These are phyloP conservation scores for Verticillium zaregamsianum DNA, from an alignment of 2,329 filamentous ascomycete species.

Conservation along the genomic window DNA sequence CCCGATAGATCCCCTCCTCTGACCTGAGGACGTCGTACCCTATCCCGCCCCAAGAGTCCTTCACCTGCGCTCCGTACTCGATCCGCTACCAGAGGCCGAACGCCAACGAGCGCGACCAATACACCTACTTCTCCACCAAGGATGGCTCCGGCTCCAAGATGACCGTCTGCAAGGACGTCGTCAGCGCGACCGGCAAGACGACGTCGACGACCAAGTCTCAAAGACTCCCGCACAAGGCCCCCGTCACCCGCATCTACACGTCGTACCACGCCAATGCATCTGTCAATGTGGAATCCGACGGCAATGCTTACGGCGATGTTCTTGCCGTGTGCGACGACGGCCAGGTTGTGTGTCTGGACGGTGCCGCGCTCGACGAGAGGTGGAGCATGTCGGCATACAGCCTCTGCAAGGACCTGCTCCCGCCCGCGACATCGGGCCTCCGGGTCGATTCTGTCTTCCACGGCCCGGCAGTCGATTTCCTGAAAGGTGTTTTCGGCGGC, in stretches of 20 bases:
- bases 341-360: slow-evolving; percentile 55
- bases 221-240: slow-evolving; percentile 21
- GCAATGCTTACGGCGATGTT: slow-evolving; percentile 28
- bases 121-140: slow-evolving; percentile 56
- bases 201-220: slow-evolving; percentile 44
- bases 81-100: slow-evolving; percentile 46
- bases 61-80: slow-evolving; percentile 59
- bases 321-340: slow-evolving; percentile 58
- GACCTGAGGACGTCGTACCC: slow-evolving; percentile 63
- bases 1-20: slow-evolving; percentile 51
- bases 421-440: slow-evolving; percentile 27
- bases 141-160: slow-evolving; percentile 45
- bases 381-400: slow-evolving; percentile 42
- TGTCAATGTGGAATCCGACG: not conserved
- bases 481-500: slow-evolving; percentile 52
- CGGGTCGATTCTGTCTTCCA: slow-evolving; percentile 47
- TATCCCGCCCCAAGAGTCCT: slow-evolving; percentile 59
- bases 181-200: slow-evolving; percentile 46
- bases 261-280: slow-evolving; percentile 16
- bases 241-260: slow-evolving; percentile 39
- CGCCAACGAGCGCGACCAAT: slow-evolving; percentile 46
- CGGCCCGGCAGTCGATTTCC: slow-evolving; percentile 41
- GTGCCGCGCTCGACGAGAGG: slow-evolving; percentile 44
- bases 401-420: slow-evolving; percentile 35
- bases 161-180: slow-evolving; percentile 55